Base-by-base conservation (phyloP, 1,284 basidiomycete species). In the Pyrrhoderma lamaoense region DNA sequence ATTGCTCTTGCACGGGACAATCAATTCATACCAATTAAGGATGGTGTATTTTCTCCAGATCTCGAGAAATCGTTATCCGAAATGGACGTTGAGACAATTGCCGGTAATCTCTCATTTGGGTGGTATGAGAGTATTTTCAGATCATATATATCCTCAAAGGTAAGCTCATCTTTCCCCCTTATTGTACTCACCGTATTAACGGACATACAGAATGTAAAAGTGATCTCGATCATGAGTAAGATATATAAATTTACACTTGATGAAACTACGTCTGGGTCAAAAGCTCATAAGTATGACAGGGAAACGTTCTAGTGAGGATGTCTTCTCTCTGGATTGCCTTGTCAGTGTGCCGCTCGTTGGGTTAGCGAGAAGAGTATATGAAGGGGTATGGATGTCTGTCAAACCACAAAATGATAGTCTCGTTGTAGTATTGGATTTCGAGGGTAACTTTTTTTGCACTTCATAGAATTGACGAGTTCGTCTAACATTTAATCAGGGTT, bases 361-460 rank as follows among this genome's bases (percentile, higher is more conserved):
- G 0, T 79, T 75, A 3, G 82, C 81, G 0, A 81, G 82, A 77
- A 66, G 80, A 18, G 82, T 79, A 1, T 82, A 75, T 13, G 81
- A 83, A 65, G 80, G 80, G 0, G 77, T 81, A 1, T 82, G 81
- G 81, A 76, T 83, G 72, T 80, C 81, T 0, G 76, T 77, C 2
- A 81, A 80, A 2, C 80, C 81, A 0, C 80, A 79, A 0, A 65
- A 73, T 38, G 71, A 77, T 31, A 61, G 64, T 0, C 61, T 83
- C 19, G 67, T 82, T 8, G 79, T 83, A 3, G 73, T 80, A 0
- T 66, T 83, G 1, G 81, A 83, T 57, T 83, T 82, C 52, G 81
- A 82, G 70, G 80, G 80, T 70, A 35, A 8, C 57, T 31, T 31
- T 5, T 31, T 11, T 31, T 11, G 5, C 5, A 31, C 27, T n/a